Base-by-base conservation (phyloP, 2,329 filamentous ascomycete genomes). In the Beauveria sp. region DNA sequence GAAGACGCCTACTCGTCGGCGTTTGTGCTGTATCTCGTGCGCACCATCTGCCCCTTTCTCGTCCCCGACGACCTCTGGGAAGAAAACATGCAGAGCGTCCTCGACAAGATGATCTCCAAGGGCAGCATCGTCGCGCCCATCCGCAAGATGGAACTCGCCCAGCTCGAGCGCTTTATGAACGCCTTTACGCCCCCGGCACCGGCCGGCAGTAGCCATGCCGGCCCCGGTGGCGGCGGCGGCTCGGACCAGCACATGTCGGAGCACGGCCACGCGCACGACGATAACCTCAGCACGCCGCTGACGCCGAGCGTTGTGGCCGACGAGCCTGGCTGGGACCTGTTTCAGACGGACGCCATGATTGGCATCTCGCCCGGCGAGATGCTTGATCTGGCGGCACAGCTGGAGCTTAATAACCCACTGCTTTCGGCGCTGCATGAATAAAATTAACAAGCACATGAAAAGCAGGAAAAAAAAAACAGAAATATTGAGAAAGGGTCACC, bases 1-100 rank as follows among this genome's bases (percentile, higher is more conserved):
- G 75, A 77, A 62, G 74, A 75, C 43, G 74, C 75, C 6, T 77
- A 73, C 8, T 76, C 75, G 0, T 77, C 75, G 1, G 73, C 74
- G 0, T 76, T 77, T 42, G 69, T 77, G 1, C 69, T 77, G 2
- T 71, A 75, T 18, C 66, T 77, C 0, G 71, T 77, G 5, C 67
- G 66, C 1, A 64, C 69, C 1, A 67, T 71, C 5, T 72, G 70
- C n/a, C 75, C 75, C 0, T 69, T 69, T 0, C 66, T 77, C 1
- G 69, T 77, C 0, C 68, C 69, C 0, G 72, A 74, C 22, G 65
- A 72, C 42, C 65, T 67, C 7, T 77, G 75, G 75, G 70, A 68
- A 0, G 72, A 75, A 0, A 72, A 76, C 40, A 68, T 74, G 3
- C 64, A 67, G 6, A 71, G 72, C 31, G 71, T 77, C 3, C 66